Conservation (phyloP, 2,329 filamentous ascomycete species). For the Fusarium bactridioides region DNA sequence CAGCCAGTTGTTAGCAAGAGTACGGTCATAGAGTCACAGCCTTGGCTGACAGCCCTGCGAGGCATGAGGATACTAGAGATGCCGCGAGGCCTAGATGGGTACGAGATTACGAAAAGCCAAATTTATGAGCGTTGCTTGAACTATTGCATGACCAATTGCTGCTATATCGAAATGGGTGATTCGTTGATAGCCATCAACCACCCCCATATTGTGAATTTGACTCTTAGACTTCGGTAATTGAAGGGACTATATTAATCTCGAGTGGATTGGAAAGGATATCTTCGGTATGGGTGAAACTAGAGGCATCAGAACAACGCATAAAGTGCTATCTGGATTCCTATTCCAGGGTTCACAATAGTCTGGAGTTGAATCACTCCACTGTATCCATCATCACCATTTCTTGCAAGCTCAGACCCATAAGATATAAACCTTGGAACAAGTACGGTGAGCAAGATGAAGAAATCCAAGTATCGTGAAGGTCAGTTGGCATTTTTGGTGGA, state of each 20-base stretch:
- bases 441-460: constrained; percentile 12
- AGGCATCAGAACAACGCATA: no score
- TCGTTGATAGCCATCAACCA: background rate
- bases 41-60: constrained; percentile 69
- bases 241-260: background rate
- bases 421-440: background rate
- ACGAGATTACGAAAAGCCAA: constrained; percentile 48
- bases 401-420: no score
- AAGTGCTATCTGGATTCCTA: no score
- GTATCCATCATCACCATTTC: no score
- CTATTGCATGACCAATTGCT: constrained; percentile 1
- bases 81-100: constrained; percentile 68
- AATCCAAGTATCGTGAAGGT: constrained; percentile 33
- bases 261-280: background rate
- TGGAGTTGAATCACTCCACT: no score
- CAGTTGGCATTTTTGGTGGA: constrained; percentile 32
- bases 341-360: no score
- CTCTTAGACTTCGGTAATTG: background rate
- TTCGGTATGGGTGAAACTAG: no score
- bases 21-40: constrained; percentile 64
- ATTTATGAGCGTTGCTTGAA: constrained; percentile 23
- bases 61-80: constrained; percentile 64
- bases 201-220: constrained; percentile 1
- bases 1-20: constrained; percentile 64
- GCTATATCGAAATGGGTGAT: background rate